A percentile compares a stretch with the other conserved stretches of the same genome.
These are phyloP conservation scores for Adansonia madagascariensis DNA, from an alignment of 441 rosid genomes.

Conservation along the genomic window DNA sequence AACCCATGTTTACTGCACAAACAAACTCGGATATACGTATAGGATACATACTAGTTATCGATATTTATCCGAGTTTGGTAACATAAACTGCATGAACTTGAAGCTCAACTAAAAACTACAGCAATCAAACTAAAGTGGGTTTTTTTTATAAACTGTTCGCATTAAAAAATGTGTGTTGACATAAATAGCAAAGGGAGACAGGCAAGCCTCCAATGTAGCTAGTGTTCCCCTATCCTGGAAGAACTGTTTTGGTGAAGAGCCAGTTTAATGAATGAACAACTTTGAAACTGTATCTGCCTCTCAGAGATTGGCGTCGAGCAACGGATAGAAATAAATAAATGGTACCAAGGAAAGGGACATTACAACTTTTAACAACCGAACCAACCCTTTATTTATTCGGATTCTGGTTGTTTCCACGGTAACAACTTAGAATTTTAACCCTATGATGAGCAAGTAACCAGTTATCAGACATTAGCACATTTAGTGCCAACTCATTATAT, in stretches of 20 bases:
- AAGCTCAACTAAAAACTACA: background rate
- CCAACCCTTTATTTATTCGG: background rate
- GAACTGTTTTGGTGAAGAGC: background rate
- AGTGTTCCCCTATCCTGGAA: slow-evolving; percentile 2
- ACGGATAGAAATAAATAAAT: background rate
- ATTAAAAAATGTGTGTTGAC: background rate
- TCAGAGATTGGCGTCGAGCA: background rate
- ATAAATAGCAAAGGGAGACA: slow-evolving; percentile 2
- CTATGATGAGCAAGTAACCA: background rate
- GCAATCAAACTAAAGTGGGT: background rate
- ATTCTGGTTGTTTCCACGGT: background rate
- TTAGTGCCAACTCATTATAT: background rate
- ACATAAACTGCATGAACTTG: too few relatives aligned
- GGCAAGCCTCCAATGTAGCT: background rate
- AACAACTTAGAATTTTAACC: background rate
- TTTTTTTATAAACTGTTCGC: background rate
- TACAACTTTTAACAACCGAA: background rate
- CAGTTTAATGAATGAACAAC: slow-evolving; percentile 17
- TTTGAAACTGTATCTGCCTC: slow-evolving; percentile 4
- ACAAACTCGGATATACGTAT: too few relatives aligned
- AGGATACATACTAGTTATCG: too few relatives aligned
- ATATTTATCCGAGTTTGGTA: too few relatives aligned
- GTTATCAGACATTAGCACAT: background rate
- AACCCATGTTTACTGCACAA: background rate
- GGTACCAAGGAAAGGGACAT: slow-evolving; percentile 10